Conservation (phyloP, 257 asterid genomes). For the Solanum gracilifrons region DNA sequence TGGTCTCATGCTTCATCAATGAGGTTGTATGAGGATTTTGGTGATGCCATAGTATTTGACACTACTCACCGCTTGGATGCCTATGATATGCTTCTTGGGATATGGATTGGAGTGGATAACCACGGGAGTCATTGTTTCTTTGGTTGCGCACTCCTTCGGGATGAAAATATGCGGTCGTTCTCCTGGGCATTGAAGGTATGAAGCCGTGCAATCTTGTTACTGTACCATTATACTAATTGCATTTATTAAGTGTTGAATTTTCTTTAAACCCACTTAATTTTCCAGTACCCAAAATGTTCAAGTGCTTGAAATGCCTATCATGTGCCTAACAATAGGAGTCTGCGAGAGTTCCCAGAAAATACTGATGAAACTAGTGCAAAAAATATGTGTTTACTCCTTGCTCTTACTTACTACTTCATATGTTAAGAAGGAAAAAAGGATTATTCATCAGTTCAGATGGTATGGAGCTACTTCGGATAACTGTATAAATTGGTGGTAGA, state of each 20-base stretch:
- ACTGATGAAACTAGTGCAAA: background rate
- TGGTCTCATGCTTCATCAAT: slow-evolving; percentile 96
- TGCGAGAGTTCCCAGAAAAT: background rate
- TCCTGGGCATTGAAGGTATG: slow-evolving; percentile 94
- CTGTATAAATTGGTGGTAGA: background rate
- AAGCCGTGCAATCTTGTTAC: background rate
- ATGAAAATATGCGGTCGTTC: slow-evolving; percentile 48
- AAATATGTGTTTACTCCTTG: background rate
- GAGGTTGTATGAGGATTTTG: slow-evolving; percentile 71
- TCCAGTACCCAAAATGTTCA: background rate
- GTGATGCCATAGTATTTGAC: slow-evolving; percentile 93
- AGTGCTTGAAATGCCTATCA: background rate
- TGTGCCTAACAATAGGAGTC: background rate
- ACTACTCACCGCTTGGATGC: slow-evolving; percentile 87
- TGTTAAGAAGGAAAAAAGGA: background rate
- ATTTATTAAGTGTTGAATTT: background rate
- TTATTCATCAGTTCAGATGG: background rate
- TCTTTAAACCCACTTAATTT: background rate
- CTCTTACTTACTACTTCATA: background rate
- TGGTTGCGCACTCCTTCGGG: slow-evolving; percentile 52
- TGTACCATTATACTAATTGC: background rate
- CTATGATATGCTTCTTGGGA: slow-evolving; percentile 95
- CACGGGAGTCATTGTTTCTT: slow-evolving; percentile 50
- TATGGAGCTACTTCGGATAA: background rate
- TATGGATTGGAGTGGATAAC: slow-evolving; percentile 65